These are phyloP conservation scores for Asterophora lycoperdoides DNA, from an alignment of 768 basidiomycete species.

Conservation along the genomic window DNA sequence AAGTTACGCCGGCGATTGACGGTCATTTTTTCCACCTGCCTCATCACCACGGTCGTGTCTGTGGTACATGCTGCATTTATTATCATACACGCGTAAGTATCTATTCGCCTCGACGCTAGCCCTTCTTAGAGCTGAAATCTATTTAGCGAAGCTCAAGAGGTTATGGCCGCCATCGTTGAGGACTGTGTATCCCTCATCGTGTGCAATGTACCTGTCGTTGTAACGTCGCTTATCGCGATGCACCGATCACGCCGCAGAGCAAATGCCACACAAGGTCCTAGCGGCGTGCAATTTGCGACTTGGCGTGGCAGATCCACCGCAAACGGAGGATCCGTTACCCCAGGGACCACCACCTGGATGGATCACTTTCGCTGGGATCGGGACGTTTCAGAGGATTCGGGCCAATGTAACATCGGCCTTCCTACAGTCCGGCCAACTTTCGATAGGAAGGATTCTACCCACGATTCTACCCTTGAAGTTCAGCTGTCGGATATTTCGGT, in stretches of 20 bases:
- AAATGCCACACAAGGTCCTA: neutral
- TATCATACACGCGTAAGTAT: slow-evolving; percentile 18
- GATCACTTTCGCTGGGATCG: slow-evolving; percentile 14
- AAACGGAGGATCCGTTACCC: neutral
- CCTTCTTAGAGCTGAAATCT: neutral
- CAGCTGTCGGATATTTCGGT: slow-evolving; percentile 3
- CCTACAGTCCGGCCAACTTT: neutral
- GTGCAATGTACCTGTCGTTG: slow-evolving; percentile 36
- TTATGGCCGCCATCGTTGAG: slow-evolving; percentile 42
- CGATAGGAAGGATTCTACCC: neutral
- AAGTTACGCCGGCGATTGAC: slow-evolving; percentile 38
- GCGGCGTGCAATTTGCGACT: slow-evolving; percentile 9
- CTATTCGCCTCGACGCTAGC: neutral
- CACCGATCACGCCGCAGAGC: slow-evolving; percentile 1
- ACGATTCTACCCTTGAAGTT: slow-evolving; percentile 1
- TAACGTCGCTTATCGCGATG: slow-evolving; percentile 25
- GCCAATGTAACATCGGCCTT: neutral
- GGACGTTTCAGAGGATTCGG: slow-evolving; percentile 1
- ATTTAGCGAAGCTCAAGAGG: slow-evolving; percentile 21
- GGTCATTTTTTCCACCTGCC: slow-evolving; percentile 52
- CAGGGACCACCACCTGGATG: slow-evolving; percentile 3
- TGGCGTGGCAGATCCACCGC: slow-evolving; percentile 2
- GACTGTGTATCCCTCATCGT: slow-evolving; percentile 34
- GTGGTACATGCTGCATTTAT: slow-evolving; percentile 45
- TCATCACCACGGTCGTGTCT: slow-evolving; percentile 44